A percentile compares a stretch with the other conserved stretches of the same genome.
These are phyloP conservation scores for Bisporella sp. DNA, from an alignment of 2,329 filamentous ascomycete genomes.

Conservation along the genomic window DNA sequence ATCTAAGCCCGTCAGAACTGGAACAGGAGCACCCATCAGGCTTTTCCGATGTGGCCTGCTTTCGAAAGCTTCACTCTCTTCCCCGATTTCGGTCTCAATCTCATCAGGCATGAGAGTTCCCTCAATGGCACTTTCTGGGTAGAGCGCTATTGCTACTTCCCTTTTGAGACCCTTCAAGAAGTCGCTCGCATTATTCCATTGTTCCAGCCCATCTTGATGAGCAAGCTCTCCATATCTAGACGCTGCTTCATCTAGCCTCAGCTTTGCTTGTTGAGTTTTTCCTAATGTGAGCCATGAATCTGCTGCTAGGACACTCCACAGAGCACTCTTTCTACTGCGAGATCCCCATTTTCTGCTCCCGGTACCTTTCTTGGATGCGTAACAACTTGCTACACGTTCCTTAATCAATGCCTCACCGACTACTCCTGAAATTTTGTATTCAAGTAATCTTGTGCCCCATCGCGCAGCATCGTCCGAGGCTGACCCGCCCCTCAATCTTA, in stretches of 20 bases:
- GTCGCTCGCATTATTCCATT: constrained; percentile 43
- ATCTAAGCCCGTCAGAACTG: constrained; percentile 37
- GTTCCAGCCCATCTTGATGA: constrained; percentile 42
- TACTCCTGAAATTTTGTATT: constrained; percentile 66
- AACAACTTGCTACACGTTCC: constrained; percentile 81
- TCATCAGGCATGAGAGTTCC: constrained; percentile 12
- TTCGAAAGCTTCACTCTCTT: constrained; percentile 50
- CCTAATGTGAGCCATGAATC: constrained; percentile 76
- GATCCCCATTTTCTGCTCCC: constrained; percentile 63
- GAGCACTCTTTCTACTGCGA: constrained; percentile 74
- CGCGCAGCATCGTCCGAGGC: constrained; percentile 80
- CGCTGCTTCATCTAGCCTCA: constrained; percentile 65
- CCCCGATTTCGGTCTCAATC: constrained; percentile 33
- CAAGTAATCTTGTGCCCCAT: constrained; percentile 77
- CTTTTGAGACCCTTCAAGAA: constrained; percentile 46
- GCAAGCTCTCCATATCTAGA: constrained; percentile 45
- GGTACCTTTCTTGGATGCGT: constrained; percentile 63
- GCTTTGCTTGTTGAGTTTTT: constrained; percentile 71
- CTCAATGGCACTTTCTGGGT: constrained; percentile 23
- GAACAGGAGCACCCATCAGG: constrained; percentile 38
- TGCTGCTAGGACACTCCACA: constrained; percentile 80
- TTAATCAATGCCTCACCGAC: constrained; percentile 77
- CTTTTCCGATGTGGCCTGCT: constrained; percentile 47
- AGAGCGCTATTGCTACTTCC: constrained; percentile 23
- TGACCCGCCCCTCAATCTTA: constrained; percentile 71